phyloP scores from a whole-genome alignment of 73 alveolate genomes.

The Tetrahymena malaccensis region DNA sequence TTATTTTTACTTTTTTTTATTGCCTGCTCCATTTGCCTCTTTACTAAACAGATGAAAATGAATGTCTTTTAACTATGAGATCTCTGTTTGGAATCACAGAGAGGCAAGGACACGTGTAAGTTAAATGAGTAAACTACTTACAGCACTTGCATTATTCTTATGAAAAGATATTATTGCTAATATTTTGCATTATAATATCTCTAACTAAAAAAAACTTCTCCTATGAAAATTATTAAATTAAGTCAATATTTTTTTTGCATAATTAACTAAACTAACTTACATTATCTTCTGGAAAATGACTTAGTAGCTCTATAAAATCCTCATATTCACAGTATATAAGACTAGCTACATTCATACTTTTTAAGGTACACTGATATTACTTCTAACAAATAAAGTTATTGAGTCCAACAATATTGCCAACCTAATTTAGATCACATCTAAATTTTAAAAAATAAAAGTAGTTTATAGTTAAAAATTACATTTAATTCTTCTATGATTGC shows the following conservation, averaged over 20 bases:
- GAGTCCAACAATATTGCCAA: not conserved
- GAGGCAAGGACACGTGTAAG: not conserved
- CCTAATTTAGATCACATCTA: not conserved
- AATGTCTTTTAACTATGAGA: not conserved
- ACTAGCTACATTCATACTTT: not conserved
- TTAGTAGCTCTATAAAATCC: not conserved
- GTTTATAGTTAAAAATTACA: not conserved
- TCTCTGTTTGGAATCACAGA: not conserved
- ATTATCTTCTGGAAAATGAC: not conserved
- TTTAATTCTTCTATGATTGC: not conserved
- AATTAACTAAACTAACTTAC: not conserved
- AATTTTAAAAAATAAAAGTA: not conserved
- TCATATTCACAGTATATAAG: not conserved
- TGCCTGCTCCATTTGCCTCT: not conserved
- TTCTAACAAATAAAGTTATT: not conserved
- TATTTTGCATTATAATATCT: not conserved
- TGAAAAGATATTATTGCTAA: not conserved
- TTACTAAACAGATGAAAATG: not conserved
- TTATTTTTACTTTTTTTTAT: not conserved
- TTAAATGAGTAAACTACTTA: not conserved
- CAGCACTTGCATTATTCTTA: not conserved
- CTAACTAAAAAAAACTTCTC: not conserved
- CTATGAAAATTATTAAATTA: not conserved
- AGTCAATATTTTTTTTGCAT: not conserved
- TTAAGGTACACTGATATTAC: not conserved